Conservation (phyloP, 2,329 filamentous ascomycete species). For the Lomentospora prolificans region DNA sequence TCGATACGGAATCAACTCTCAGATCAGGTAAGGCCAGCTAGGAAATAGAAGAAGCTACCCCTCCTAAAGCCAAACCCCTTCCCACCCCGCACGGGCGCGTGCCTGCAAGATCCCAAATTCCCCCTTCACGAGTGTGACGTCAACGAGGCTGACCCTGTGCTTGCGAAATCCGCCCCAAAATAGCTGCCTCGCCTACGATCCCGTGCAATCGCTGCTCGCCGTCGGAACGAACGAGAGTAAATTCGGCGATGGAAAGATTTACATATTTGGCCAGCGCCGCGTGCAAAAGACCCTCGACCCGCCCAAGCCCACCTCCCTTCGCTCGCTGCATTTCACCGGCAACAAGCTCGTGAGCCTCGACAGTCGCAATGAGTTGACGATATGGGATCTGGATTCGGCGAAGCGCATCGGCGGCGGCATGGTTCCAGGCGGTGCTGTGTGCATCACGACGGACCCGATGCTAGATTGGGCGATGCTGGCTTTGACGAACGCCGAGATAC, state of each 20-base stretch:
- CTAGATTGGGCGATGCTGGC: conserved; percentile 90
- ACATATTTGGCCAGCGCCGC: conserved; percentile 74
- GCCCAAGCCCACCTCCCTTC: conserved; percentile 63
- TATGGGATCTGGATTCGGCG: conserved; percentile 72
- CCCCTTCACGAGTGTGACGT: too few species aligned
- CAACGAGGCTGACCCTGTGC: conserved; percentile 2
- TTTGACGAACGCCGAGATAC: conserved; percentile 69
- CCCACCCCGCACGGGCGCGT: background rate
- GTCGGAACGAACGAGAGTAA: conserved; percentile 82
- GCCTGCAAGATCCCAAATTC: background rate
- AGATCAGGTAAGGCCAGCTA: conserved; percentile 45
- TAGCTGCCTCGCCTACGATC: conserved; percentile 81
- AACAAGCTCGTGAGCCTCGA: conserved; percentile 81
- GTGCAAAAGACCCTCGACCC: conserved; percentile 68
- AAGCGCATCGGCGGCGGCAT: conserved; percentile 58
- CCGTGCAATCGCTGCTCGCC: conserved; percentile 85
- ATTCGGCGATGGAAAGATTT: conserved; percentile 79
- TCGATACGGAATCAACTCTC: conserved; percentile 73
- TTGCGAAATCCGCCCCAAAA: too few species aligned
- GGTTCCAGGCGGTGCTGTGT: conserved; percentile 65
- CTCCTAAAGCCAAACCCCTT: background rate
- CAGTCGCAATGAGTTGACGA: conserved; percentile 70
- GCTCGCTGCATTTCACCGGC: conserved; percentile 71
- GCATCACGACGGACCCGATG: conserved; percentile 74
- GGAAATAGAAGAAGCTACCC: background rate